Base-by-base conservation (phyloP, 2,329 filamentous ascomycete species). In the Zalaria sp. region DNA sequence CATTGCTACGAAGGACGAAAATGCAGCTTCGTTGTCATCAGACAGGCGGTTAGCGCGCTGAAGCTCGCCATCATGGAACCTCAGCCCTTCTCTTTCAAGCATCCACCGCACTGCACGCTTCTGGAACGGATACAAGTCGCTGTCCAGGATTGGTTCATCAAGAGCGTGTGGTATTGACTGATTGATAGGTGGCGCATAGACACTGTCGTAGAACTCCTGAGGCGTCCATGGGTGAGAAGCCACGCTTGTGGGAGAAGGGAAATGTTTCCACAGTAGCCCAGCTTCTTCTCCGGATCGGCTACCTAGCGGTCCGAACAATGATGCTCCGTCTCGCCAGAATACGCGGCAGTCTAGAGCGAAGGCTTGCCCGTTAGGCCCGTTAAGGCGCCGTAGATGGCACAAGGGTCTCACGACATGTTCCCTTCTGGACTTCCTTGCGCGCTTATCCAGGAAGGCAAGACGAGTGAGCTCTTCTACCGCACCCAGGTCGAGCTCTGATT, bases 101-200 rank as follows among this genome's bases (percentile, higher is more conserved):
- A 87, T 64, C 83, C 83, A 89, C 38, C 77, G 68, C 2, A 87
- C 66, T 2, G 81, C 73, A 45, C 81, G 66, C 42, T 75, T 74
- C 57, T 88, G 83, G 45, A 86, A 88, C 0, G 81, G 81, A 53
- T 77, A 87, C 0, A 87, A 60, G 0, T 60, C 50, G 10, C 45
- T 55, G 4, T 55, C 50, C 2, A 60, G 49, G 3, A 56, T 42
- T 25, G 46, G 36, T 9, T 29, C 44, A 5, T 49, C 38, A 25
- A 47, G 45, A 2, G 39, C 6, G 1, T 47, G 43, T 4, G 47
- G 39, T 1, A 41, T 36, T 5, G 41, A 38, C 5, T 51, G 9
- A 11, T 68, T 36, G 61, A 62, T 39, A 71, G 63, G 26, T 1
- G 83, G 78, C 2, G 79, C 69, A 52, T 78, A 72, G 1, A 82